phyloP scores from a whole-genome alignment of 148 eudicot genomes.

The Rhododendron ovatum region DNA sequence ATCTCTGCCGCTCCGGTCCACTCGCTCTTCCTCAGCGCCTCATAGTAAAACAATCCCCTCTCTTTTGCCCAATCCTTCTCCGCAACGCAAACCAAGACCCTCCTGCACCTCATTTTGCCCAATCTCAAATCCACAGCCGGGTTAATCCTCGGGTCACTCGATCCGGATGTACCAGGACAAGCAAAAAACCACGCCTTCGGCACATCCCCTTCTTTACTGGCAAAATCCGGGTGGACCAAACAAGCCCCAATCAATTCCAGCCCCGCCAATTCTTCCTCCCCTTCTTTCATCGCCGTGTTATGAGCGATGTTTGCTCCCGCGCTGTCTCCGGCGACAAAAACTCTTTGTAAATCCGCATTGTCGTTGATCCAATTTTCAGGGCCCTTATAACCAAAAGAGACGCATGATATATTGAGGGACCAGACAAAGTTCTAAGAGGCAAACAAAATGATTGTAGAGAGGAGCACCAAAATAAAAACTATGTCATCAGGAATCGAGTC shows the following conservation, averaged over 20 bases:
- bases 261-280: slow-evolving; percentile 11
- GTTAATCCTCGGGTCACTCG: slow-evolving; percentile 25
- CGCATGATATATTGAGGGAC: neutral
- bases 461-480: neutral
- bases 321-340: slow-evolving; percentile 44
- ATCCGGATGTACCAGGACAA: slow-evolving; percentile 6
- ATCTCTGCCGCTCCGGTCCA: slow-evolving; percentile 27
- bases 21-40: slow-evolving; percentile 18
- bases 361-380: slow-evolving; percentile 42
- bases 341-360: slow-evolving; percentile 23
- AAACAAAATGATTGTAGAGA: neutral
- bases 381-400: neutral
- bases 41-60: slow-evolving; percentile 23
- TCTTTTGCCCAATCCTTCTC: slow-evolving; percentile 17
- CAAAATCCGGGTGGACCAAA: slow-evolving; percentile 40
- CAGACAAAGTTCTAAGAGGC: neutral
- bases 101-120: slow-evolving; percentile 8
- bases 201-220: neutral
- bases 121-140: slow-evolving; percentile 14
- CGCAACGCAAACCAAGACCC: slow-evolving; percentile 21
- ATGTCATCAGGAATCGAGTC: no score
- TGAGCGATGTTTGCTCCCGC: slow-evolving; percentile 53
- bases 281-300: slow-evolving; percentile 23
- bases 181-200: neutral
- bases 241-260: neutral